These are phyloP conservation scores for Paracoccidioides lutzii DNA, from an alignment of 2,329 filamentous ascomycete genomes.

Conservation along the genomic window DNA sequence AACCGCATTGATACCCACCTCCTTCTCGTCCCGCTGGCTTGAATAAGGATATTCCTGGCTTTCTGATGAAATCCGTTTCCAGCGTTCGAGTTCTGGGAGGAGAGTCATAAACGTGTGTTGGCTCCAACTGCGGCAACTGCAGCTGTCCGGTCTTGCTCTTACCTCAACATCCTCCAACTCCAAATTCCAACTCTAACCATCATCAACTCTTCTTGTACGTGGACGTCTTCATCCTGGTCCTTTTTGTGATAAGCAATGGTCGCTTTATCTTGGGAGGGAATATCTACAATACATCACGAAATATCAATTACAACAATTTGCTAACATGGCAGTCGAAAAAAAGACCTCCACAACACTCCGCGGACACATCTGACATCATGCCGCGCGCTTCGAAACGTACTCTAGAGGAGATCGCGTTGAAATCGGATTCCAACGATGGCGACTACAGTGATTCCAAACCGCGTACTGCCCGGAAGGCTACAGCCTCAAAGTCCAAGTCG, in stretches of 20 bases:
- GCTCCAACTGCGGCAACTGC: not conserved
- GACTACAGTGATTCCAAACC: constrained; percentile 31
- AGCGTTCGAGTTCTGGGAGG: not conserved
- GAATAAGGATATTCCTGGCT: not conserved
- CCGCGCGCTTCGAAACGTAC: constrained; percentile 26
- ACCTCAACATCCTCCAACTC: not conserved
- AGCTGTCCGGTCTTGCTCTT: not conserved
- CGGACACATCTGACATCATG: constrained; percentile 17
- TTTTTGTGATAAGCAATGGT: not conserved
- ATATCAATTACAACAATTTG: not conserved
- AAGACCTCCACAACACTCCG: constrained; percentile 5
- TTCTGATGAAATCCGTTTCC: not conserved
- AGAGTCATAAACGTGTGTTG: not conserved
- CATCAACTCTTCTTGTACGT: not conserved
- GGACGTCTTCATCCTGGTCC: not conserved
- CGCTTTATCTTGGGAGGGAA: not conserved
- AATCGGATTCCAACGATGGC: constrained; percentile 34
- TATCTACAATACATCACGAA: too few species aligned
- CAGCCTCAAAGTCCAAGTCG: constrained; percentile 20
- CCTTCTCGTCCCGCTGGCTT: not conserved
- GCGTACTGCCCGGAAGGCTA: constrained; percentile 16
- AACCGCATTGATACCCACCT: not conserved
- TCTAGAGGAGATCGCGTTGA: constrained; percentile 31
- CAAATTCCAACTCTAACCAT: not conserved
- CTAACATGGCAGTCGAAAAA: constrained; percentile 10